Evolutionary conservation across 2,329 filamentous ascomycete genomes (phyloP), one percentile per base, ranked within the genome.

Genomic region (Cercospora sp.): DNA sequence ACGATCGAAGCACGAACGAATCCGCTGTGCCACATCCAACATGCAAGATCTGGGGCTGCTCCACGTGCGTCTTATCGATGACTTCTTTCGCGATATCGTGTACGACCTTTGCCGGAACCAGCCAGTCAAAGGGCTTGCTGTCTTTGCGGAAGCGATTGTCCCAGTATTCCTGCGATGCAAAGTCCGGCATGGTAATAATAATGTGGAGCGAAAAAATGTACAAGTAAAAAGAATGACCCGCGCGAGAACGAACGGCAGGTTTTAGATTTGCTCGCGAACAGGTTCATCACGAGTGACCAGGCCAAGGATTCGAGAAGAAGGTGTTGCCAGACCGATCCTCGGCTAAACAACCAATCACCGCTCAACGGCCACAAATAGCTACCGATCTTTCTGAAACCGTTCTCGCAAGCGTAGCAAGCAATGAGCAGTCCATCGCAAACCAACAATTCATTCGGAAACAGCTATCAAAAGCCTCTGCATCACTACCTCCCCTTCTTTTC

Each of bases 1-100:
- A 61, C 5, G 62, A 63, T 34, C 71, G 66, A 4, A 73, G 59
- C 5, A 66, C 49, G 51, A 61, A 65, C 5, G 65, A 59, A 13
- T 73, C 70, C 5, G 71, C 70, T 34, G 71, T 73, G 5, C 71
- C 71, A 34, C 69, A 70, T 1, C 71, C 71, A 6, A 73, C 72
- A 40, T 73, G 71, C 24, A 73, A 53, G 12, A 73, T 66, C 32
- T 71, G 61, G 18, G 70, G 63, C 24, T 70, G 61, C n/a, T 63
- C 32, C 6, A 72, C 49, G 21, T 60, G 55, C 4, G 63, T 61
- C 16, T 67, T 68, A 30, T 70, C 66, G 26, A 73, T 66, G 37
- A 71, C 68, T 58, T 73, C 70, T 5, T 55, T 62, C 7, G 68
- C 63, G 51, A 73, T 64, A 55, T 71, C 66, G 24, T 62, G 62